Evolutionary conservation across 2,329 filamentous ascomycete species (phyloP), one percentile per base, ranked within the genome.

Genomic region (Beauveria varroae): DNA sequence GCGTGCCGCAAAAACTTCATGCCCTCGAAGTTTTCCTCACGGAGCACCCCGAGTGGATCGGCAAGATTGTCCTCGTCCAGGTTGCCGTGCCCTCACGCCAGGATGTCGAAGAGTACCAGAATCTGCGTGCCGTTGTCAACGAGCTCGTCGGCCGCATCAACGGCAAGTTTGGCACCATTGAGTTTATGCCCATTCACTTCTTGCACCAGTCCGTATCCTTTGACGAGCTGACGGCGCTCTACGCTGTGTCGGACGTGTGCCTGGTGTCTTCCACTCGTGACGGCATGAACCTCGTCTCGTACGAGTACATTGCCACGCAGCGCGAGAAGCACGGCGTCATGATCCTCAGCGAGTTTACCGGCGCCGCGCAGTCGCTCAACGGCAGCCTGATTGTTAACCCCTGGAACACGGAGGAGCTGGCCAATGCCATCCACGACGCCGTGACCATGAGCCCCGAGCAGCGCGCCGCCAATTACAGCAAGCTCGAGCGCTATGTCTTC

Each of bases 141-240:
- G 95, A 99, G 78, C 84, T 98, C 12, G 93, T 98, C 16, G 95
- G 95, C 43, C 86, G 93, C 64, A 98, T 99, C 78, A 99, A 99
- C 72, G 95, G 95, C 70, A 92, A 90, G 72, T 98, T 97, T 70
- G 93, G 93, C 73, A 97, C 93, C 37, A 89, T 98, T 70, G 93
- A 98, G 75, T 98, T 97, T 78, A 97, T 96, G 89, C 95, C 95
- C 1, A 98, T 99, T 68, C 95, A 98, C 76, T 98, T 97, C 79
- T 87, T 98, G 69, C 95, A 98, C 78, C 96, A 97, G 77, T 96
- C 91, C 5, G 92, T 98, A 70, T 86, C 86, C 54, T 97, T 98
- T 68, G 92, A 97, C 67, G 95, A 98, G 76, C 85, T 99, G 41
- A 93, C 96, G 55, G 93, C 93, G 0, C 83, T 98, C 9, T 98